Conservation (phyloP, 169 alveolate species). For the Cryptosporidium meleagridis region DNA sequence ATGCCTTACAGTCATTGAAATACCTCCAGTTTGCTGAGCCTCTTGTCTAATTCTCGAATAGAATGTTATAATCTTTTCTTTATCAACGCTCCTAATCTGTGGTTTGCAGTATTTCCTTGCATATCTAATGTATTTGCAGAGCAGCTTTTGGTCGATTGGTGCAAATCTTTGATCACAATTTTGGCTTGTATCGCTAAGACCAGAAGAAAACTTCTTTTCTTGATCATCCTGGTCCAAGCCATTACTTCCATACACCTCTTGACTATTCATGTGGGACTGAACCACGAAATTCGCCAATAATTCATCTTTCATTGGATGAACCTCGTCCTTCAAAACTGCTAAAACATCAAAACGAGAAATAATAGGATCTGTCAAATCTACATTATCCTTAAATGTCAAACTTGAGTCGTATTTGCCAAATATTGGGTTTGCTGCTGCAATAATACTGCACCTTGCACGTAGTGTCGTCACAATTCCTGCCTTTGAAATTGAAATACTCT, state of each 20-base stretch:
- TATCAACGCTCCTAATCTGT: conserved; percentile 87
- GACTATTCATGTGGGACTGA: conserved; percentile 77
- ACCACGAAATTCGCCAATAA: conserved; percentile 96
- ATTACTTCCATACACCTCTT: conserved; percentile 75
- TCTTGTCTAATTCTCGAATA: conserved; percentile 95
- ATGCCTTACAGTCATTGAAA: conserved; percentile 96
- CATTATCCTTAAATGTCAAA: conserved; percentile 97
- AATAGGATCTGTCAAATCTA: conserved; percentile 99
- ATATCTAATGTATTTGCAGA: conserved; percentile 95
- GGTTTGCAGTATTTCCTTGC: conserved; percentile 92
- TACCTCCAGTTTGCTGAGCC: conserved; percentile 96
- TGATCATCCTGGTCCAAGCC: conserved; percentile 55
- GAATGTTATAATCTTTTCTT: conserved; percentile 90
- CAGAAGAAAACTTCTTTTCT: conserved; percentile 77
- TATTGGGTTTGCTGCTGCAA: conserved; percentile 99
- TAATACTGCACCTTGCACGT: conserved; percentile 98
- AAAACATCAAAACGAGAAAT: conserved; percentile 98
- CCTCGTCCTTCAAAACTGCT: conserved; percentile 97
- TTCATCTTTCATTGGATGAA: conserved; percentile 93
- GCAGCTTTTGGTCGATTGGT: conserved; percentile 91
- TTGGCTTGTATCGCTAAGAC: not conserved
- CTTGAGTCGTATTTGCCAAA: conserved; percentile 96
- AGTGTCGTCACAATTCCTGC: conserved; percentile 98
- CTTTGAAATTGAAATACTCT: conserved; percentile 98
- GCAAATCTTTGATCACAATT: conserved; percentile 11